Base-by-base conservation (phyloP, 2,329 filamentous ascomycete species). In the Fusarium mangiferae region DNA sequence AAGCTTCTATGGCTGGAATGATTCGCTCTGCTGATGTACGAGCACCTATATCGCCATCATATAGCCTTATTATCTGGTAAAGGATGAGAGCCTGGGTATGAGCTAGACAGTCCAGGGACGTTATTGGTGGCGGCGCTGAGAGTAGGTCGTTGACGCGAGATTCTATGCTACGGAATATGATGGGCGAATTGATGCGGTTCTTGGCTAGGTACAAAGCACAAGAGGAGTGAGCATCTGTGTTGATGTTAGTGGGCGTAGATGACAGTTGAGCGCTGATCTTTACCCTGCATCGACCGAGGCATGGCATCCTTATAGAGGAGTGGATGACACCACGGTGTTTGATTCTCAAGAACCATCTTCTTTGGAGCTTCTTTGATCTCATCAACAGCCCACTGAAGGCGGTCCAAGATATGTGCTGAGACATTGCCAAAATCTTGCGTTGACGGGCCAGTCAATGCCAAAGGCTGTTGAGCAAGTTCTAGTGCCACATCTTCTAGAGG, bases 251-350 rank as follows among this genome's bases (percentile, higher is more conserved):
- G 35, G 41, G 26, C 20, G 30, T 9, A 24, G n/a, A n/a, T 7
- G 26, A 46, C 15, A 9, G 15, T 52, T 42, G 30, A 52, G 36
- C n/a, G 12, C n/a, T 18, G 45, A 26, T 49, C n/a, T 68, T 48
- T 70, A 85, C 86, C 87, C 81, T 89, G 85, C 74, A 90, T 84
- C 2, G 78, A 81, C 36, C 79, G 80, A 2, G 88, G 89, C 87
- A 90, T 89, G 14, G 77, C 63, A 5, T 86, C 82, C n/a, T 81
- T 80, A 66, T 89, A 90, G 0, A 90, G 80, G n/a, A 81, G 77
- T 1, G 81, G 81, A 70, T 90, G 89, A 36, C 82, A 85, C 89
- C 89, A 90, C 1, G 87, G 86, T 0, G 87, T 88, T 56, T 84
- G 80, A 22, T 83, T 87, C 51, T 86, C 82, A 14, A 83, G 66